phyloP scores from a whole-genome alignment of 2,329 filamentous ascomycete genomes.

The Ceratocystis colombiana region DNA sequence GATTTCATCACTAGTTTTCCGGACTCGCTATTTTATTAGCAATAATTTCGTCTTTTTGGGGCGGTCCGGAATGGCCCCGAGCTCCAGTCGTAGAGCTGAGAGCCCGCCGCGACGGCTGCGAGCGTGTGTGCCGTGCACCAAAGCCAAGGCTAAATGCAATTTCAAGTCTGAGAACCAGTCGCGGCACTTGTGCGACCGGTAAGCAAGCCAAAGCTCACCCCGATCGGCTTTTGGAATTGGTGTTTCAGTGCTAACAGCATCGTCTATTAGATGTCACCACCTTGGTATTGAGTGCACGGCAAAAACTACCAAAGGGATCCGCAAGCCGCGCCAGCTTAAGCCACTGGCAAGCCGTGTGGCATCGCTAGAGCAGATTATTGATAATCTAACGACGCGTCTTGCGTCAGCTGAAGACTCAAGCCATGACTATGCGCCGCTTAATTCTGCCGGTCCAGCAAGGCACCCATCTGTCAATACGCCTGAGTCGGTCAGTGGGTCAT shows the following conservation, averaged over 20 bases:
- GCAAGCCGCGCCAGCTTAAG: conserved; percentile 32
- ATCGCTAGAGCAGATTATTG: conserved; percentile 28
- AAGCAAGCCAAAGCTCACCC: not conserved
- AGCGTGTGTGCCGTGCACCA: conserved; percentile 27
- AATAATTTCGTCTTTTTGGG: no score
- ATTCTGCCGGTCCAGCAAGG: not conserved
- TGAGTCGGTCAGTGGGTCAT: conserved; percentile 21
- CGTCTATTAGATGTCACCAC: conserved; percentile 28
- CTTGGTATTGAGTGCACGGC: conserved; percentile 30
- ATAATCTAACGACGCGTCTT: conserved; percentile 26
- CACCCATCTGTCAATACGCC: conserved; percentile 21
- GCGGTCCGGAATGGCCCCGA: conserved; percentile 4
- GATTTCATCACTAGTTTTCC: not conserved
- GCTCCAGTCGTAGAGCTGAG: conserved; percentile 14
- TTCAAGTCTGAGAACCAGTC: conserved; percentile 25
- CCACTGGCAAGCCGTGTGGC: conserved; percentile 29
- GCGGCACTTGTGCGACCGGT: conserved; percentile 26
- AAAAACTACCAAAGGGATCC: conserved; percentile 30
- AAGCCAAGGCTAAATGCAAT: conserved; percentile 26
- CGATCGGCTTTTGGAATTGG: not conserved
- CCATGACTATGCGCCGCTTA: not conserved
- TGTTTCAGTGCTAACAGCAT: not conserved
- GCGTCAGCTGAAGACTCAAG: conserved; percentile 18
- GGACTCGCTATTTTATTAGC: not conserved
- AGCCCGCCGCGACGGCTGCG: conserved; percentile 27